These are phyloP conservation scores for Sesbania bispinosa DNA, from an alignment of 306 rosid genomes.

Conservation along the genomic window DNA sequence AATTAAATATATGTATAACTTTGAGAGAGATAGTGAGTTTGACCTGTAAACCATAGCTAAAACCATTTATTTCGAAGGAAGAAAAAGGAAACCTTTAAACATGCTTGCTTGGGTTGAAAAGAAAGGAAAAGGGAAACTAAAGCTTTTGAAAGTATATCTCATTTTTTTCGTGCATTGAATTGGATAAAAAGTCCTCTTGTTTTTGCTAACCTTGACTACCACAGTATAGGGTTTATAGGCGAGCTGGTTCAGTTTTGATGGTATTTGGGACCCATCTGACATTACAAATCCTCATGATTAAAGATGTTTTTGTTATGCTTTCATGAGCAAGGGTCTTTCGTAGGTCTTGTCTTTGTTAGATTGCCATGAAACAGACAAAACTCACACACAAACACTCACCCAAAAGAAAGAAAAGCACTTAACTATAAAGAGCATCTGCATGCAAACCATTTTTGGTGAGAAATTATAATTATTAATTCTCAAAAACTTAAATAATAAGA, in stretches of 20 bases:
- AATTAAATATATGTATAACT: not conserved
- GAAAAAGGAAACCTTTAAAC: slow-evolving; percentile 40
- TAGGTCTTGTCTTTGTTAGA: slow-evolving; percentile 47
- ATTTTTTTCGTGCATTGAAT: slow-evolving; percentile 60
- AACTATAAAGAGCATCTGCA: slow-evolving; percentile 11
- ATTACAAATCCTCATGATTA: slow-evolving; percentile 42
- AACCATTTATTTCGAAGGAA: slow-evolving; percentile 29
- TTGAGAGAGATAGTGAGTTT: slow-evolving; percentile 33
- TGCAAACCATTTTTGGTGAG: not conserved
- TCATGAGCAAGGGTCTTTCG: slow-evolving; percentile 43
- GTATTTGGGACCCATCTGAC: slow-evolving; percentile 48
- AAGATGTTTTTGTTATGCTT: slow-evolving; percentile 56
- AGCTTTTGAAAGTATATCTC: slow-evolving; percentile 53
- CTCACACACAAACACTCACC: slow-evolving; percentile 8
- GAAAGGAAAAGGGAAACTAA: slow-evolving; percentile 36
- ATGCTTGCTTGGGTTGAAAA: slow-evolving; percentile 42
- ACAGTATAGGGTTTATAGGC: slow-evolving; percentile 49
- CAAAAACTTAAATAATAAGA: not conserved
- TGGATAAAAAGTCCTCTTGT: slow-evolving; percentile 60
- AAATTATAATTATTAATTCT: not conserved
- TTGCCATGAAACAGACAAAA: slow-evolving; percentile 28
- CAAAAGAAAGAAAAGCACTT: not conserved
- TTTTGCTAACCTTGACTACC: slow-evolving; percentile 75
- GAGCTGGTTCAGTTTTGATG: slow-evolving; percentile 31
- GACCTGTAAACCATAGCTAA: slow-evolving; percentile 47